Conservation (phyloP, 306 rosid species). For the Leucaena leucocephala region DNA sequence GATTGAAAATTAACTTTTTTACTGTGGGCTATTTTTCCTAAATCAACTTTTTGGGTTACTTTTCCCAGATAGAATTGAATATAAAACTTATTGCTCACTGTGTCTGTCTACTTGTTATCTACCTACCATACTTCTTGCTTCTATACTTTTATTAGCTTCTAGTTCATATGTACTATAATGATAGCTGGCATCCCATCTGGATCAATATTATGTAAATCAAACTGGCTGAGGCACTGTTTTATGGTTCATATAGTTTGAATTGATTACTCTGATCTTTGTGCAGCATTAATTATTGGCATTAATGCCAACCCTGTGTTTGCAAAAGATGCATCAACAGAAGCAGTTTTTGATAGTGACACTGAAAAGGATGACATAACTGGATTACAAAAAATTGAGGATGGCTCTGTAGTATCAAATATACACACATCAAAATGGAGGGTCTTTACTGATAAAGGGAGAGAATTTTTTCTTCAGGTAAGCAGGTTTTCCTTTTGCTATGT, state of each 20-base stretch:
- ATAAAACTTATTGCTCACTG: not conserved
- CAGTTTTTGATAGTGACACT: slow-evolving; percentile 45
- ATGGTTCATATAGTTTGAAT: slow-evolving; percentile 25
- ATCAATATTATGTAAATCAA: not conserved
- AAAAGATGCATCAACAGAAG: slow-evolving; percentile 48
- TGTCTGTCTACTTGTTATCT: not conserved
- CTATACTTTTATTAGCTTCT: slow-evolving; percentile 13
- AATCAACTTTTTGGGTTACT: not conserved
- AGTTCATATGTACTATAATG: slow-evolving; percentile 3
- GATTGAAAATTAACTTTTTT: not conserved
- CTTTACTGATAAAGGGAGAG: slow-evolving; percentile 84
- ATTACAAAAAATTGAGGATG: slow-evolving; percentile 75
- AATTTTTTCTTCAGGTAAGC: slow-evolving; percentile 72
- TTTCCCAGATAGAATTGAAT: not conserved
- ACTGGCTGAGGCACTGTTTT: not conserved
- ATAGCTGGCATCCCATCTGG: not conserved
- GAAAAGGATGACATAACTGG: slow-evolving; percentile 48
- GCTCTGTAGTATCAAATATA: slow-evolving; percentile 66
- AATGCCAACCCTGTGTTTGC: slow-evolving; percentile 67
- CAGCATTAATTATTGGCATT: slow-evolving; percentile 63
- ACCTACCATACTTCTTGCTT: not conserved
- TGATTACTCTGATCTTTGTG: slow-evolving; percentile 36
- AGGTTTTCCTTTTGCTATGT: slow-evolving; percentile 33
- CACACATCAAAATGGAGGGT: slow-evolving; percentile 99
- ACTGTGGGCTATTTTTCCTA: not conserved